Base-by-base conservation (phyloP, 2,329 filamentous ascomycete genomes). In the Ceratocystis eucalypticola region DNA sequence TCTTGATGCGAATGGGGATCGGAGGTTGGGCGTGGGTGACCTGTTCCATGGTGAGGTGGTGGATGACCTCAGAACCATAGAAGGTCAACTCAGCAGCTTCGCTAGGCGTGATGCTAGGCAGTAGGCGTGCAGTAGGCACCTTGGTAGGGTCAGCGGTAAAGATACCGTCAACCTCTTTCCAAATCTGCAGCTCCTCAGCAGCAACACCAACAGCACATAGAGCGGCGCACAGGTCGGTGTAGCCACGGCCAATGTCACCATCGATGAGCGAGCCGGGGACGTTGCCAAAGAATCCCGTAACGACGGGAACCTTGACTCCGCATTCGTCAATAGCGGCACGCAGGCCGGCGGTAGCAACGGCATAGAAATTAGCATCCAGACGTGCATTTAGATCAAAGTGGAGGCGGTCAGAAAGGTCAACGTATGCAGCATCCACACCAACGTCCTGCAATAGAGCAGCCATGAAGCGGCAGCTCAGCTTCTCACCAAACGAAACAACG, bases 41-140 rank as follows among this genome's bases (percentile, higher is more conserved):
- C 77, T 97, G 94, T 77, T 97, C 93, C 92, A 99, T 97, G 72
- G 94, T 99, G 74, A 96, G 88, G 70, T 96, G 94, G 75, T 99
- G 94, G 71, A 99, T 99, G 73, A 99, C 94, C 76, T 99, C 94
- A 69, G 92, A 92, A 69, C 89, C 89, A 74, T 93, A 94, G 73
- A 93, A 94, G 1, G 94, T 97, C 78, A 99, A 80, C 76, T 99
- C 94, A 12, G 94, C 93, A 1, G 94, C 94, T 76, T 99, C 94
- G 8, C 91, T 88, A 0, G 94, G 94, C 2, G 93, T 96, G 74
- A 99, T 96, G 65, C 87, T 87, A 10, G 87, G 78, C 57, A 99
- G 82, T n/a, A 99, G 80, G 61, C 88, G 83, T n/a, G 94, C 95
- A 0, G 93, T 97, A 2, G 93, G 92, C 37, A 96, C 91, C 77